phyloP scores from a whole-genome alignment of 208 protist genomes.

The Endotrypanum monterogeii region DNA sequence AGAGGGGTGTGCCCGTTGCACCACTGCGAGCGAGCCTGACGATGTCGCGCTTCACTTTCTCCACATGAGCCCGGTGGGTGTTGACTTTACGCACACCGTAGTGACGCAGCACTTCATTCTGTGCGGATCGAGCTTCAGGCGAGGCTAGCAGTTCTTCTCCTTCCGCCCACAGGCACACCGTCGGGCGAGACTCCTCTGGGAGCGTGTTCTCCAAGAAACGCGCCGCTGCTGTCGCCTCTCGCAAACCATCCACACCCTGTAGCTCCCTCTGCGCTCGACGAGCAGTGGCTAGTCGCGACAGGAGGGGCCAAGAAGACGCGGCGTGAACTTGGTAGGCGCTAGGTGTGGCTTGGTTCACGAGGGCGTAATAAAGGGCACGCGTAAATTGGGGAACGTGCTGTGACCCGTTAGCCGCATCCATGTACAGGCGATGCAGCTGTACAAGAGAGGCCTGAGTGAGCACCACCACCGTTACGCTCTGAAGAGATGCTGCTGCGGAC shows the following conservation, averaged over 20 bases:
- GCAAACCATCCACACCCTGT: constrained; percentile 12
- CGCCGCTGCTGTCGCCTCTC: constrained; percentile 23
- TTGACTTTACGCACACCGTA: constrained; percentile 28
- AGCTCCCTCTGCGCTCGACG: constrained; percentile 2
- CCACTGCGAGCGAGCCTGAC: constrained; percentile 21
- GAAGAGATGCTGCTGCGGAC: not conserved
- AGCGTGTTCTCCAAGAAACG: constrained; percentile 20
- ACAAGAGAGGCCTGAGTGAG: constrained; percentile 18
- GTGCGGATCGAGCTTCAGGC: not conserved
- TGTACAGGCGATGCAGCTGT: constrained; percentile 23
- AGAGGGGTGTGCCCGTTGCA: not conserved
- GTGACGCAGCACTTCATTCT: constrained; percentile 15
- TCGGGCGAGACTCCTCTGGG: constrained; percentile 12
- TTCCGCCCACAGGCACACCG: constrained; percentile 31
- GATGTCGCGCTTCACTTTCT: constrained; percentile 39
- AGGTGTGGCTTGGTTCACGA: not conserved
- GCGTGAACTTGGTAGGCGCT: not conserved
- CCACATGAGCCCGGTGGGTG: constrained; percentile 22
- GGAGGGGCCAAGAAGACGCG: constrained; percentile 19
- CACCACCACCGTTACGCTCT: not conserved
- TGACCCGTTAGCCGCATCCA: not conserved
- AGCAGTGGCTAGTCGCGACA: constrained; percentile 7
- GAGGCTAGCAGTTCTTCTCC: constrained; percentile 4
- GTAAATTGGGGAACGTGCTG: not conserved
- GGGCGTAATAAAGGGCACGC: constrained; percentile 6